A percentile compares a stretch with the other conserved stretches of the same genome.
Evolutionary conservation across 1,284 basidiomycete species (phyloP).

Genomic region (Psilocybe mexicana): DNA sequence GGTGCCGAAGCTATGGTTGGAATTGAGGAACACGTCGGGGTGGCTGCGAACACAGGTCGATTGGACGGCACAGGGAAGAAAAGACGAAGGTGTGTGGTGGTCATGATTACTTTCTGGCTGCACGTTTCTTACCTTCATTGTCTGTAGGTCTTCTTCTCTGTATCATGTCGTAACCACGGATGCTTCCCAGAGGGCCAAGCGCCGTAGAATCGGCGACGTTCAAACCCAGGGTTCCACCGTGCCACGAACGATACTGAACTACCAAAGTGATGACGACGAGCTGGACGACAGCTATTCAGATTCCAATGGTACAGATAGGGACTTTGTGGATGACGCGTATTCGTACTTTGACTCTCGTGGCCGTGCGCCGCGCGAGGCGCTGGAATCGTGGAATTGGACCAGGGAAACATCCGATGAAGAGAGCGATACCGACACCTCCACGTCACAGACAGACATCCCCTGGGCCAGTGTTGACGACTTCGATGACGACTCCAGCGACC

Average conservation of each 20-base stretch:
- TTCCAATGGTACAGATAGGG: not conserved
- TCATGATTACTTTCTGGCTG: too few relatives aligned
- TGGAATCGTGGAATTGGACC: not conserved
- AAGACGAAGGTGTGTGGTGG: too few relatives aligned
- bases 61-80: not conserved
- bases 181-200: too few relatives aligned
- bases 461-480: not conserved
- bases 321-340: not conserved
- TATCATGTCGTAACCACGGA: too few relatives aligned
- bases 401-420: not conserved
- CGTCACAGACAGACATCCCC: not conserved
- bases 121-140: too few relatives aligned
- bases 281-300: not conserved
- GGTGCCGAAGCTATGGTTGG: not conserved
- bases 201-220: too few relatives aligned
- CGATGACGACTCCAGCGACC: not conserved
- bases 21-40: not conserved
- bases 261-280: not conserved
- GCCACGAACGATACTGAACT: not conserved
- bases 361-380: not conserved
- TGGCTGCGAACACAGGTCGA: not conserved
- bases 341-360: not conserved
- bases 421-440: not conserved
- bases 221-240: too few relatives aligned
- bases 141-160: too few relatives aligned